Evolutionary conservation across 176 grass and related monocot species (phyloP).

Genomic region (Secale cereale): DNA sequence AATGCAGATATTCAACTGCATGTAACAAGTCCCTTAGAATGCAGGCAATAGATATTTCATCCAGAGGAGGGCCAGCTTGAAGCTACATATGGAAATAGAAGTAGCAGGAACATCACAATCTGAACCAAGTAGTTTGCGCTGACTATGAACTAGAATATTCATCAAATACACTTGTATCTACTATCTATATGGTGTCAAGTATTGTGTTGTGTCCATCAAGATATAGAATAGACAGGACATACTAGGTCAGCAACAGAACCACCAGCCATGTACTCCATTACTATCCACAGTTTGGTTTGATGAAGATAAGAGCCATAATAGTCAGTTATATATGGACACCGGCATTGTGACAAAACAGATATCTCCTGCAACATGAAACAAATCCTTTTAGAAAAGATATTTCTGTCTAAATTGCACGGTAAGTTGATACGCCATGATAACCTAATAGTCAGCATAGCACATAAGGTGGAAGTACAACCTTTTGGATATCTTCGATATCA

Average conservation of each 20-base stretch:
- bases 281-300: slow-evolving; percentile 97
- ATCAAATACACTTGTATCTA: slow-evolving; percentile 27
- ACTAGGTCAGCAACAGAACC: slow-evolving; percentile 98
- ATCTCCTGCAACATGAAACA: slow-evolving; percentile 73
- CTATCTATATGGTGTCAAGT: slow-evolving; percentile 17
- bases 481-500: slow-evolving; percentile 99
- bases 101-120: slow-evolving; percentile 15
- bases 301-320: slow-evolving; percentile 99
- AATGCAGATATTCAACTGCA: slow-evolving; percentile 96
- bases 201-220: background rate
- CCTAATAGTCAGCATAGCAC: background rate
- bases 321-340: slow-evolving; percentile 98
- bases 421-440: slow-evolving; percentile 20
- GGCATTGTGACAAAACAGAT: slow-evolving; percentile 94
- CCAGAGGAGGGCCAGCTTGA: slow-evolving; percentile 84
- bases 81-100: slow-evolving; percentile 51
- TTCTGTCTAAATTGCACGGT: background rate
- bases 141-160: background rate
- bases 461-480: slow-evolving; percentile 50
- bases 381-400: slow-evolving; percentile 33
- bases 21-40: slow-evolving; percentile 94
- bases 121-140: slow-evolving; percentile 27
- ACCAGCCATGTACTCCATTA: slow-evolving; percentile 99
- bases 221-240: slow-evolving; percentile 45
- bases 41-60: slow-evolving; percentile 95